A percentile compares a stretch with the other conserved stretches of the same genome.
phyloP scores from a whole-genome alignment of 352 stramenopile species.

The Phytopythium cucurbitacearum region DNA sequence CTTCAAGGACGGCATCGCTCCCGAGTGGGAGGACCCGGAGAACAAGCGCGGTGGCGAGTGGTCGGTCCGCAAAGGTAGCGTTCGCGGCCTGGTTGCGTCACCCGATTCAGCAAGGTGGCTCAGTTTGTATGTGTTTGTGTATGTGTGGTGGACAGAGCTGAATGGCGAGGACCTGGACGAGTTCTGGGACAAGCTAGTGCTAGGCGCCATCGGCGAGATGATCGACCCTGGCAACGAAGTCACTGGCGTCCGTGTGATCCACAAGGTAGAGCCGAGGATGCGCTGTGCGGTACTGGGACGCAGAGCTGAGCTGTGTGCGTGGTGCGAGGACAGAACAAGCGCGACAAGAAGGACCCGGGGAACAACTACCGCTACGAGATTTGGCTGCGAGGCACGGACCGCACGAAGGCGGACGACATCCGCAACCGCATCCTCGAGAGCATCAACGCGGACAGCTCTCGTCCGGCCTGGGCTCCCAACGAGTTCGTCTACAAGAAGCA shows the following conservation, averaged over 20 bases:
- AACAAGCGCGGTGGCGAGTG: constrained; percentile 89
- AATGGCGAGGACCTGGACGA: constrained; percentile 75
- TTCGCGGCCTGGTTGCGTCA: not conserved
- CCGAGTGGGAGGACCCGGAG: constrained; percentile 88
- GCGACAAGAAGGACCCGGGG: constrained; percentile 74
- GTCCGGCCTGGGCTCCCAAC: constrained; percentile 38
- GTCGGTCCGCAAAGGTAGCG: constrained; percentile 72
- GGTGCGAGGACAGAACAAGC: constrained; percentile 57
- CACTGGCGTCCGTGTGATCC: constrained; percentile 88
- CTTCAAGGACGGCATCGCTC: constrained; percentile 88
- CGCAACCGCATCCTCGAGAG: constrained; percentile 60
- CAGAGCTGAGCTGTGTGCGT: not conserved
- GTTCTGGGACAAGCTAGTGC: constrained; percentile 87
- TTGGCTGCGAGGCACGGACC: constrained; percentile 65
- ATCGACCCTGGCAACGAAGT: constrained; percentile 86
- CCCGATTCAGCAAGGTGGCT: too few relatives aligned
- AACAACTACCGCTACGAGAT: constrained; percentile 88
- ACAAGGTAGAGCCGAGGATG: constrained; percentile 54
- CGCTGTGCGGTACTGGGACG: too few relatives aligned
- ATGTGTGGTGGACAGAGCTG: constrained; percentile 39
- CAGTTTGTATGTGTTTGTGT: not conserved
- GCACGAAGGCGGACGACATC: constrained; percentile 67
- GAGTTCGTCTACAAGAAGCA: constrained; percentile 85
- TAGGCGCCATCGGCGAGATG: constrained; percentile 87
- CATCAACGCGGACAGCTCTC: constrained; percentile 58